A percentile compares a stretch with the other conserved stretches of the same genome.
Evolutionary conservation across 805 yeast genomes (phyloP).

Genomic region (Yarrowia osloensis): DNA sequence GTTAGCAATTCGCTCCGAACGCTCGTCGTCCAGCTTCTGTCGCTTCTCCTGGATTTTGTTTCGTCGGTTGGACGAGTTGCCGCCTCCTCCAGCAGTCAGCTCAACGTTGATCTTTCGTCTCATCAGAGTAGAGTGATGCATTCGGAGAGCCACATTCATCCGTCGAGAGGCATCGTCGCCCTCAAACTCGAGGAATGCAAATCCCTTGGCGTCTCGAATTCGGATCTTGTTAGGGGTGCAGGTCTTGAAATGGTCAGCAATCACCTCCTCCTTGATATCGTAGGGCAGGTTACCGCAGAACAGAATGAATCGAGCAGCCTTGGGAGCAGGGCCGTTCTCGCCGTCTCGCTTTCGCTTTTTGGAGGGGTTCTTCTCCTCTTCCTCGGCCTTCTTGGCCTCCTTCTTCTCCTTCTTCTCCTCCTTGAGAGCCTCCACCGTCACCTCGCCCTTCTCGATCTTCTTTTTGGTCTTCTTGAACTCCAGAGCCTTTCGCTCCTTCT

Average conservation of each 20-base stretch:
- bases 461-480: conserved; percentile 37
- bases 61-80: conserved; percentile 63
- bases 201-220: conserved; percentile 71
- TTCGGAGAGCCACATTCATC: conserved; percentile 80
- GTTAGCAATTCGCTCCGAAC: conserved; percentile 59
- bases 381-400: conserved; percentile 40
- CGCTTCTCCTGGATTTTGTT: conserved; percentile 79
- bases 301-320: conserved; percentile 76
- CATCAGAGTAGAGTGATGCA: conserved; percentile 74
- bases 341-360: conserved; percentile 54
- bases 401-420: conserved; percentile 42
- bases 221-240: conserved; percentile 71
- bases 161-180: conserved; percentile 68
- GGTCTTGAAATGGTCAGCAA: conserved; percentile 70
- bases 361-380: conserved; percentile 36
- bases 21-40: conserved; percentile 68
- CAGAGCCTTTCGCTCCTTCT: conserved; percentile 41
- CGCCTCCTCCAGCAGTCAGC: conserved; percentile 97
- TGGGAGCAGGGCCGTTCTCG: conserved; percentile 44
- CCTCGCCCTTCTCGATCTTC: conserved; percentile 47
- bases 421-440: conserved; percentile 39
- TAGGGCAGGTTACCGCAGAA: conserved; percentile 92
- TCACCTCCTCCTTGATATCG: conserved; percentile 60
- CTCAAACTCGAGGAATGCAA: conserved; percentile 85
- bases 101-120: conserved; percentile 89